Base-by-base conservation (phyloP, 23 red algal genomes). In the Cyanidium caldarium region DNA sequence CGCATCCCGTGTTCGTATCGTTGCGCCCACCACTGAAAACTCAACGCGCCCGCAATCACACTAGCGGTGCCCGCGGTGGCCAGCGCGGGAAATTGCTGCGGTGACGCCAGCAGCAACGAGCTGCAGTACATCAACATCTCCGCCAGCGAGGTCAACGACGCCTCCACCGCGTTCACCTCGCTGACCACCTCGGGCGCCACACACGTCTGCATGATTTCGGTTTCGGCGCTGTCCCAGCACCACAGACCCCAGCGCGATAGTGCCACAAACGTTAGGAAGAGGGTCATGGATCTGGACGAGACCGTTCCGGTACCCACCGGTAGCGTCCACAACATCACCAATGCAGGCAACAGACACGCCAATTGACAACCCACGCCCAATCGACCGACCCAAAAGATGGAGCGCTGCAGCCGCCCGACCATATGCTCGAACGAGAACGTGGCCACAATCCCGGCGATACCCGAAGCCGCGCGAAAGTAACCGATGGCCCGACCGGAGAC, bases 201-300 rank as follows among this genome's bases (percentile, higher is more conserved):
- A 16, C 19, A 28, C n/a, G 51, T 61, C 21, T 61, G 51, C 51
- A 61, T 61, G 51, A 61, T 61, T 61, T 61, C 51, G 13, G 51
- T 61, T 28, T 61, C 51, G 51, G 51, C 10, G 51, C 10, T 61
- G 23, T 61, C 51, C 51, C 51, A 61, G 51, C 51, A 61, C 51
- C 51, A 61, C n/a, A 61, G 51, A 25, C 51, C 51, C 51, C 51
- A 61, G 10, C 51, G 10, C 7, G 51, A 61, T 16, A 61, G 51
- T 28, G 51, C 21, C 10, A 61, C 51, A 25, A 61, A 61, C n/a
- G 31, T 28, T 5, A 61, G 51, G n/a, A n/a, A n/a, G n/a, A n/a
- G n/a, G n/a, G n/a, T n/a, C n/a, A n/a, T n/a, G n/a, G n/a, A n/a
- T n/a, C n/a, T n/a, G n/a, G n/a, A n/a, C n/a, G n/a, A n/a, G n/a